Conservation (phyloP, 2,329 filamentous ascomycete species). For the Fusarium nygamai region DNA sequence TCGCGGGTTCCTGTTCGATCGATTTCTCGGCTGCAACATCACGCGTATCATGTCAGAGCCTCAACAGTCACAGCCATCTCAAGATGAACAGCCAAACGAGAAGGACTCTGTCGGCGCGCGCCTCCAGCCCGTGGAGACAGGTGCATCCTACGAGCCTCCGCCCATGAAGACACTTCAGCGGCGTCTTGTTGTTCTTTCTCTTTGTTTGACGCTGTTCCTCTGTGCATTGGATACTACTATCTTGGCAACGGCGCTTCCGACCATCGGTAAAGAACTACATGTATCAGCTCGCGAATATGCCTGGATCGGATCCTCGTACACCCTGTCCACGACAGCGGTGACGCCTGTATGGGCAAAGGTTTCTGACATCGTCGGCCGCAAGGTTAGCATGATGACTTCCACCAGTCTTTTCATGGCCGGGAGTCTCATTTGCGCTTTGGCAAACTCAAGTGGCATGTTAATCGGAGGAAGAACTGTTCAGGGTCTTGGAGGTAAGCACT, state of each 20-base stretch:
- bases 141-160: slow-evolving; percentile 32
- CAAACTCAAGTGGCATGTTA: slow-evolving; percentile 55
- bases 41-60: slow-evolving; percentile 14
- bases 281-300: slow-evolving; percentile 40
- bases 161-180: slow-evolving; percentile 33
- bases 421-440: slow-evolving; percentile 61
- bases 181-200: slow-evolving; percentile 36
- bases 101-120: slow-evolving; percentile 8
- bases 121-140: slow-evolving; percentile 33
- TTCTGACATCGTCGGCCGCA: slow-evolving; percentile 62
- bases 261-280: slow-evolving; percentile 36
- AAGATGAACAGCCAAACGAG: slow-evolving; percentile 13
- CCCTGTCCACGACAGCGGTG: slow-evolving; percentile 36
- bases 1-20: slow-evolving; percentile 1
- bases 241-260: slow-evolving; percentile 43
- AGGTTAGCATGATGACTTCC: slow-evolving; percentile 51
- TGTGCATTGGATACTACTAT: slow-evolving; percentile 43
- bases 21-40: background rate
- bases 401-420: slow-evolving; percentile 62
- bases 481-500: slow-evolving; percentile 23
- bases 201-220: slow-evolving; percentile 42
- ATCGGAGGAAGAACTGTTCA: slow-evolving; percentile 55
- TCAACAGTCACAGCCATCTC: slow-evolving; percentile 3
- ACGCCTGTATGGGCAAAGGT: slow-evolving; percentile 55
- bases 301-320: slow-evolving; percentile 44